phyloP scores from a whole-genome alignment of 2,329 filamentous ascomycete genomes.

The Fusarium illudens region DNA sequence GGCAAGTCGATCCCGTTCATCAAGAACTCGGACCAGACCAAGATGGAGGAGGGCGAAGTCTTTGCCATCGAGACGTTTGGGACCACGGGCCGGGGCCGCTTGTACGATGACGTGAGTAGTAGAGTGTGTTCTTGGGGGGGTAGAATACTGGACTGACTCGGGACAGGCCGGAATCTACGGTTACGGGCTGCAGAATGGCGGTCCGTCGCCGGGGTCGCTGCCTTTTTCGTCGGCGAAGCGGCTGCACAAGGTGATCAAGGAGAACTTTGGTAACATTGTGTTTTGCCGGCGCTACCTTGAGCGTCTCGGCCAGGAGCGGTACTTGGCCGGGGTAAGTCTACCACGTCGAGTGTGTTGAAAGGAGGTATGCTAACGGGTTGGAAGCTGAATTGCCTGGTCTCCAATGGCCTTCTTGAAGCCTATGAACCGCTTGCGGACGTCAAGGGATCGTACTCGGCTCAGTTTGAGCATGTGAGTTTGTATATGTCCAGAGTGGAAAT shows the following conservation, averaged over 20 bases:
- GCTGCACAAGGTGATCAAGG: slow-evolving; percentile 65
- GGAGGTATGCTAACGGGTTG: slow-evolving; percentile 16
- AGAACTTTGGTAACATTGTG: slow-evolving; percentile 69
- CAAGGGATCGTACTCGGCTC: slow-evolving; percentile 68
- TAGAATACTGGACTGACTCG: neutral
- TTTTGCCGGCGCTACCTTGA: slow-evolving; percentile 71
- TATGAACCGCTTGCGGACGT: slow-evolving; percentile 66
- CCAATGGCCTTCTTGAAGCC: slow-evolving; percentile 64
- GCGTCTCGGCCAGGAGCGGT: slow-evolving; percentile 67
- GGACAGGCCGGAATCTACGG: slow-evolving; percentile 59
- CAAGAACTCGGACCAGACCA: slow-evolving; percentile 81
- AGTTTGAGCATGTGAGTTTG: slow-evolving; percentile 64
- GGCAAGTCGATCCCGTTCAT: slow-evolving; percentile 91
- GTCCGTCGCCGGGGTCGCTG: slow-evolving; percentile 46
- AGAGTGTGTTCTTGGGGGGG: fast-evolving
- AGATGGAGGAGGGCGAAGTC: slow-evolving; percentile 94
- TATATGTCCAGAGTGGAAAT: fast-evolving
- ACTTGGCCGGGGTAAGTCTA: slow-evolving; percentile 62
- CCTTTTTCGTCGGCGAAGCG: slow-evolving; percentile 63
- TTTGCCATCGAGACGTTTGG: slow-evolving; percentile 96
- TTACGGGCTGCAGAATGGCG: slow-evolving; percentile 55
- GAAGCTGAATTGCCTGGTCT: slow-evolving; percentile 66
- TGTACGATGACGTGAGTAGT: slow-evolving; percentile 74
- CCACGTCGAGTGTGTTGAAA: fast-evolving
- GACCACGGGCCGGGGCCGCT: slow-evolving; percentile 83